Evolutionary conservation across 345 rosid genomes (phyloP).

Genomic region (Acer campestre): DNA sequence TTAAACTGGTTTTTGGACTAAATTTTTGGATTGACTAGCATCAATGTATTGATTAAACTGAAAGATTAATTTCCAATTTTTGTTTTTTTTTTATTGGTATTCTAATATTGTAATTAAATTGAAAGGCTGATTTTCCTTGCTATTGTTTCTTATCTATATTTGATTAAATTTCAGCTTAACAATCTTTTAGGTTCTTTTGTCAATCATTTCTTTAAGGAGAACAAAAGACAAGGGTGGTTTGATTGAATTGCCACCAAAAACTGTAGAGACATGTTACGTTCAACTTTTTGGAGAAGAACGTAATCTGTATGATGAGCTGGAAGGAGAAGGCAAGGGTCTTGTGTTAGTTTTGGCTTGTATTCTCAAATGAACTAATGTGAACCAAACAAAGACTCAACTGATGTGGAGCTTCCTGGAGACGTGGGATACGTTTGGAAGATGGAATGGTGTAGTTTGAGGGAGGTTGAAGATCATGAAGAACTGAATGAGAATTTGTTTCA

Average conservation of each 20-base stretch:
- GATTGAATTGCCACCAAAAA: constrained; percentile 74
- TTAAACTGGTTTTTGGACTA: no score
- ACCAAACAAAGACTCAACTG: no score
- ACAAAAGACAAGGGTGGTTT: constrained; percentile 63
- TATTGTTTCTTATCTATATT: constrained; percentile 15
- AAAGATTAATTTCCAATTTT: no score
- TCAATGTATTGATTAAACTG: no score
- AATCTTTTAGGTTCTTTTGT: constrained; percentile 63
- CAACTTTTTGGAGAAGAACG: constrained; percentile 80
- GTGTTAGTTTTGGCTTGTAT: no score
- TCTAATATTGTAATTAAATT: background rate
- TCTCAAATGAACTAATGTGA: no score
- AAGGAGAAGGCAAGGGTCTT: constrained; percentile 66
- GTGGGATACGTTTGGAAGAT: no score
- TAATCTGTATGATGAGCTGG: constrained; percentile 74
- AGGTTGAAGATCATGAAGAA: no score
- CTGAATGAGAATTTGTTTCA: no score
- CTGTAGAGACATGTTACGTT: constrained; percentile 60
- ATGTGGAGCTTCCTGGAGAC: no score
- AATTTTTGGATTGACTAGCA: no score
- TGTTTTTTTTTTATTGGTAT: background rate
- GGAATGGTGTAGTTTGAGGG: no score
- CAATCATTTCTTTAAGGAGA: constrained; percentile 77
- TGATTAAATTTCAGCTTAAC: constrained; percentile 5
- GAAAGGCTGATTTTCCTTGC: background rate